Conservation (phyloP, 2,329 filamentous ascomycete genomes). For the Blastomyces parvus region DNA sequence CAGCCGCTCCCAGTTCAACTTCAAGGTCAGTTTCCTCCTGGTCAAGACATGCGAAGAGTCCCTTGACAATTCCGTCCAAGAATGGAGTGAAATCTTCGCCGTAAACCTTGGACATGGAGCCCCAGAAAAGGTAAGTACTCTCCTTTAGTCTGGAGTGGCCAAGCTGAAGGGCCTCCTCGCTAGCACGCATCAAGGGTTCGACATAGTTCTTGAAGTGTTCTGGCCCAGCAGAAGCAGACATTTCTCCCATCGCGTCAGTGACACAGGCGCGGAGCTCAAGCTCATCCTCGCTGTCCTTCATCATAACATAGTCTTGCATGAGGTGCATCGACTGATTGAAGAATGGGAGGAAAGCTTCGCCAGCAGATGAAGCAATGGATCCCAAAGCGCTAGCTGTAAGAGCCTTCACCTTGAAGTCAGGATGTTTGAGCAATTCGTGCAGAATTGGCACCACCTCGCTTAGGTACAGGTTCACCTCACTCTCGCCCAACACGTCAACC, state of each 20-base stretch:
- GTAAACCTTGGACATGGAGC: slow-evolving; percentile 87
- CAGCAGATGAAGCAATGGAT: slow-evolving; percentile 77
- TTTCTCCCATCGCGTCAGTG: slow-evolving; percentile 86
- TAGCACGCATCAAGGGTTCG: slow-evolving; percentile 78
- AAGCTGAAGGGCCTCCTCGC: slow-evolving; percentile 79
- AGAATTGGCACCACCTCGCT: slow-evolving; percentile 75
- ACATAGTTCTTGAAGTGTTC: slow-evolving; percentile 87
- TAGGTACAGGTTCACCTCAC: slow-evolving; percentile 73
- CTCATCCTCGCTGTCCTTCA: slow-evolving; percentile 84
- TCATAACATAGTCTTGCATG: slow-evolving; percentile 71
- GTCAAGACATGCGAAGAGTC: slow-evolving; percentile 72
- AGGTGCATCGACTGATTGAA: slow-evolving; percentile 84
- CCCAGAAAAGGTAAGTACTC: slow-evolving; percentile 96
- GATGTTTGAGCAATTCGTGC: slow-evolving; percentile 70
- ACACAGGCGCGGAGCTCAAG: slow-evolving; percentile 82
- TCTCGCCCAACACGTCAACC: slow-evolving; percentile 70
- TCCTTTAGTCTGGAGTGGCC: slow-evolving; percentile 87
- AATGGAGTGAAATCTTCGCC: slow-evolving; percentile 50
- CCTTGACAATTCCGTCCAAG: slow-evolving; percentile 39
- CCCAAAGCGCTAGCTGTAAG: slow-evolving; percentile 82
- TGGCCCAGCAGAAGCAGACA: slow-evolving; percentile 77
- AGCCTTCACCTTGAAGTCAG: slow-evolving; percentile 82
- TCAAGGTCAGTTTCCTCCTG: slow-evolving; percentile 79
- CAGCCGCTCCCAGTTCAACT: slow-evolving; percentile 63
- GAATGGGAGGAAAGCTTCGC: slow-evolving; percentile 77